Percentiles rank a stretch among this genome's conserved stretches.
phyloP scores from a whole-genome alignment of 2,329 filamentous ascomycete species.

The Metarhizium guizhouense region DNA sequence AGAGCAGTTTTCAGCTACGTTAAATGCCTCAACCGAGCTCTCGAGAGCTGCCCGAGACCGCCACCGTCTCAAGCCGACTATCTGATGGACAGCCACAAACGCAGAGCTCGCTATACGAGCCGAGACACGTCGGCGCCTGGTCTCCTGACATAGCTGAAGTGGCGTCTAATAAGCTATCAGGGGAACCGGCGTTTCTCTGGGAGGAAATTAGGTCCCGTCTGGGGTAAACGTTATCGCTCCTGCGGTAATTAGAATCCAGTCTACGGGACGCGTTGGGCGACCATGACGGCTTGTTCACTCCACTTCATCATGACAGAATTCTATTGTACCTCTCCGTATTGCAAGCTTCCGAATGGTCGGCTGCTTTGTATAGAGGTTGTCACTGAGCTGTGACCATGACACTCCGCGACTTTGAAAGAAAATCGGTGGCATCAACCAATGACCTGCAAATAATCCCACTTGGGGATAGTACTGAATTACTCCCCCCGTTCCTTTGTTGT shows the following conservation, averaged over 20 bases:
- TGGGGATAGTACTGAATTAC: too few species aligned
- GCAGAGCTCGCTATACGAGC: neutral
- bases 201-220: too few species aligned
- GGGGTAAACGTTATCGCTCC: too few species aligned
- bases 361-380: neutral
- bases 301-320: too few species aligned
- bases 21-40: neutral
- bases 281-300: too few species aligned
- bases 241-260: too few species aligned
- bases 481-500: neutral
- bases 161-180: too few species aligned
- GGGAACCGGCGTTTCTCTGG: too few species aligned
- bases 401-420: neutral
- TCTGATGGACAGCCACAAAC: neutral
- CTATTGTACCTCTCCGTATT: neutral
- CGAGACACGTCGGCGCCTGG: neutral
- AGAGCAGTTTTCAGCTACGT: neutral
- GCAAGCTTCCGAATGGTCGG: neutral
- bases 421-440: neutral
- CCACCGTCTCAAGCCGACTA: neutral
- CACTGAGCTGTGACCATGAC: neutral
- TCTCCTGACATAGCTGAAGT: too few species aligned
- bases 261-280: too few species aligned
- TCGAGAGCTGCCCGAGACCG: neutral
- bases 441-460: too few species aligned